Evolutionary conservation across 1,139 yeast genomes (phyloP).

Genomic region (Eremothecium cymbalariae): DNA sequence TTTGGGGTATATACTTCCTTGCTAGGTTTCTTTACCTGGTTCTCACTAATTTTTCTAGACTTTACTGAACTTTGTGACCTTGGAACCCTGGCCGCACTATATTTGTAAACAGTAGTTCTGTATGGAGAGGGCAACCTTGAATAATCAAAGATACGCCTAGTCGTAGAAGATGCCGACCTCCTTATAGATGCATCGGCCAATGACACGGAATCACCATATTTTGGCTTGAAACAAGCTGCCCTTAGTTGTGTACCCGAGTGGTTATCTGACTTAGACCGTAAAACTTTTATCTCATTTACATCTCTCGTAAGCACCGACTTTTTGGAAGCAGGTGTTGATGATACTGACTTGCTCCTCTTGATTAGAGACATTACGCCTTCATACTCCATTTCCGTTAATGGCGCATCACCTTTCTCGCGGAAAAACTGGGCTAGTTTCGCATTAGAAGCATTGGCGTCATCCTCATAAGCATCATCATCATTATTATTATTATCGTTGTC

Average conservation of each 20-base stretch:
- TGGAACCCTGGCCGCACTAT: slow-evolving; percentile 16
- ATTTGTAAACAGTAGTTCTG: slow-evolving; percentile 37
- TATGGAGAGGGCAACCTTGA: slow-evolving; percentile 61
- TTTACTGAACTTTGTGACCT: slow-evolving; percentile 1
- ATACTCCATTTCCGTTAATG: slow-evolving; percentile 67
- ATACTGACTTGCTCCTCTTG: slow-evolving; percentile 27
- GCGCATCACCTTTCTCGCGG: slow-evolving; percentile 62
- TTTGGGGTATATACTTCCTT: slow-evolving; percentile 17
- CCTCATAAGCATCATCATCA: slow-evolving; percentile 4
- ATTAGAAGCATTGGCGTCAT: slow-evolving; percentile 8
- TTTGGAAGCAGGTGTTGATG: slow-evolving; percentile 8
- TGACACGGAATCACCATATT: slow-evolving; percentile 23
- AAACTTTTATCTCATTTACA: slow-evolving; percentile 5
- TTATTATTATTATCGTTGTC: neutral
- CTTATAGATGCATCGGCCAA: slow-evolving; percentile 18
- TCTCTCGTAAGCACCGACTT: neutral
- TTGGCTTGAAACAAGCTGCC: slow-evolving; percentile 33
- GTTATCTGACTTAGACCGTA: slow-evolving; percentile 9
- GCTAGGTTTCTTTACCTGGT: slow-evolving; percentile 12
- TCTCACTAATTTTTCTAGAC: slow-evolving; percentile 12
- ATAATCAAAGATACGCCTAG: slow-evolving; percentile 46
- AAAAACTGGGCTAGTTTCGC: slow-evolving; percentile 62
- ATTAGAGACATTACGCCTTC: slow-evolving; percentile 71
- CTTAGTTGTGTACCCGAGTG: slow-evolving; percentile 14
- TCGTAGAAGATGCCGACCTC: slow-evolving; percentile 23